Evolutionary conservation across 192 early-diverging fungal genomes (phyloP).

Genomic region (Rhizoclosmatium sp.): DNA sequence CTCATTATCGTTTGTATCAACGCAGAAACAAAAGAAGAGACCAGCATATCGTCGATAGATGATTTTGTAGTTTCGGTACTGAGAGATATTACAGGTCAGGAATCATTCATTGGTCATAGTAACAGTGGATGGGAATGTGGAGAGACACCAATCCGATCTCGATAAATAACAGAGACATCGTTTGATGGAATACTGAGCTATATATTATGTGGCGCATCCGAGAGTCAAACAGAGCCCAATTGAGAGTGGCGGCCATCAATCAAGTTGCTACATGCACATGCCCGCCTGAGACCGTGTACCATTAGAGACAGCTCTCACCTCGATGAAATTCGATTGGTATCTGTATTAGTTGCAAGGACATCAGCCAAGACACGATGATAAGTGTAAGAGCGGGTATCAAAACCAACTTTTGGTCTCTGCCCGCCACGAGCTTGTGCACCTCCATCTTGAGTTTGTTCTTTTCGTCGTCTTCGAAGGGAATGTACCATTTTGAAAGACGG

Average conservation of each 20-base stretch:
- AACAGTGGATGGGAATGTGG: background rate
- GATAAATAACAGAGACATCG: slow-evolving; percentile 41
- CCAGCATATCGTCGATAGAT: slow-evolving; percentile 97
- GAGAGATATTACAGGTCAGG: background rate
- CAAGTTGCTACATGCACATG: too few relatives aligned
- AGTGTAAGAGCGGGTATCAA: background rate
- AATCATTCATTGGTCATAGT: background rate
- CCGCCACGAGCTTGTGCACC: slow-evolving; percentile 94
- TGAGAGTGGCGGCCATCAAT: too few relatives aligned
- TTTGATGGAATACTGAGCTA: too few relatives aligned
- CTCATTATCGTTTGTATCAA: slow-evolving; percentile 99
- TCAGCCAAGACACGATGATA: too few relatives aligned
- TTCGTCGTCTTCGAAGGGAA: slow-evolving; percentile 92
- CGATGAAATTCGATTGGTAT: too few relatives aligned
- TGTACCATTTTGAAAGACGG: slow-evolving; percentile 96
- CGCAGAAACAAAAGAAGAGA: slow-evolving; percentile 99
- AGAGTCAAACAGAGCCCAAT: too few relatives aligned
- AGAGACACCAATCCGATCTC: slow-evolving; percentile 61
- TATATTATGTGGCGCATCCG: too few relatives aligned
- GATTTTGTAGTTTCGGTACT: slow-evolving; percentile 98
- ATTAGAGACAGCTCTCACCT: too few relatives aligned
- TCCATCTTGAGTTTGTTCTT: slow-evolving; percentile 93
- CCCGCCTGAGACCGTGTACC: too few relatives aligned
- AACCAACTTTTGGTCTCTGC: slow-evolving; percentile 95
- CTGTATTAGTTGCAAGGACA: too few relatives aligned